Evolutionary conservation across 192 early-diverging fungal species (phyloP), one percentile per base, ranked within the genome.

Genomic region (Linnemannia elongata): DNA sequence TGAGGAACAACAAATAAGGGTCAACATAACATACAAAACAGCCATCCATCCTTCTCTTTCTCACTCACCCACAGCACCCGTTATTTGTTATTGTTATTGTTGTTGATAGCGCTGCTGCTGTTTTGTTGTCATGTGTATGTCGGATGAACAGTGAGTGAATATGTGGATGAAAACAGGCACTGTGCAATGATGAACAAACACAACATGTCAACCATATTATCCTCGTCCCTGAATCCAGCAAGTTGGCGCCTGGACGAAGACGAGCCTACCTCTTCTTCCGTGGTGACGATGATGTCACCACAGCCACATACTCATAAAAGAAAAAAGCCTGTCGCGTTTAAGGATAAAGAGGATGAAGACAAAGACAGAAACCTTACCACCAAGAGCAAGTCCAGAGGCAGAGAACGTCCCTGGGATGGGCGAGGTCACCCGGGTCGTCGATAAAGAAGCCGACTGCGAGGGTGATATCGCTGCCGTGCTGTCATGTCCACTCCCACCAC

Each of bases 351-450:
- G 38, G 3, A 39, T 39, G 38, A 39, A 39, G 1, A 66, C 13
- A 12, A 5, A 30, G 12, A 12, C 30, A 33, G 2, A 0, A 0
- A 10, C 8, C 55, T 60, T 41, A 70, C 38, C 38, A 72, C 70
- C 70, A 72, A 41, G 38, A 57, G 52, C 38, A 27, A 49, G 22
- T 49, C 42, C 42, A 63, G 24, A 60, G 18, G 49, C 74, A 30
- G 30, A 41, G 9, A 68, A 30, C 55, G 54, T 69, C 9, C 78
- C 83, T 39, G 83, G 79, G 4, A 73, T 47, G 30, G 83, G 79
- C 7, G 83, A 86, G 27, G 83, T 86, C 0, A 86, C 83, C 36
- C 83, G n/a, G 3, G 83, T 80, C 5, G 83, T 86, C 30, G 83
- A 86, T 71, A 75, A 70, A 30, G 83, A 80, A 6, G 83, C 80